Evolutionary conservation across 441 rosid species (phyloP).

Genomic region (Populus hybrid): DNA sequence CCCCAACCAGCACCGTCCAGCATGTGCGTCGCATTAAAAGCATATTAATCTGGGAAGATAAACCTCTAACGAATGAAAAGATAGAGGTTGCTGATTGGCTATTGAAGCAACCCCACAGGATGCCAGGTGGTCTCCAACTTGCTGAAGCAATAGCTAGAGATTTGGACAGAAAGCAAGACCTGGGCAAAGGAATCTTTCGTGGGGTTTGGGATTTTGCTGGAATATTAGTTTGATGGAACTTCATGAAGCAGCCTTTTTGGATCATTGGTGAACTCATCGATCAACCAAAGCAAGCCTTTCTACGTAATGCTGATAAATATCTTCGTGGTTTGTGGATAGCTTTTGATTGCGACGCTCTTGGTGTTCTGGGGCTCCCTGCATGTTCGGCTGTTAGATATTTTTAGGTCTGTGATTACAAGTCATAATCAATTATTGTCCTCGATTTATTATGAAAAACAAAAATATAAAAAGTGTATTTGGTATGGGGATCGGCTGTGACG

Average conservation of each 20-base stretch:
- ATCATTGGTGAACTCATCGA: background rate
- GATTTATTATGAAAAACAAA: no score
- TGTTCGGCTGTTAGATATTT: no score
- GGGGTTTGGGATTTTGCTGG: background rate
- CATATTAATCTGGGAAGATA: no score
- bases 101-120: background rate
- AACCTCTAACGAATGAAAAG: background rate
- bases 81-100: background rate
- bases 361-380: no score
- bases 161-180: background rate
- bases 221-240: background rate
- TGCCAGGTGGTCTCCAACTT: background rate
- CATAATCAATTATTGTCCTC: no score
- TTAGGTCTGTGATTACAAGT: no score
- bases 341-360: no score
- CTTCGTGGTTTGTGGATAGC: background rate
- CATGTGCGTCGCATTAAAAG: no score
- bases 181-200: background rate
- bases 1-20: background rate
- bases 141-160: background rate
- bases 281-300: background rate
- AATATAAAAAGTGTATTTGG: no score
- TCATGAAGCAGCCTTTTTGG: background rate
- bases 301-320: background rate
- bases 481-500: no score